Percentiles rank a stretch among this genome's conserved stretches.
phyloP scores from a whole-genome alignment of 306 rosid species.

The Lupinus albus region DNA sequence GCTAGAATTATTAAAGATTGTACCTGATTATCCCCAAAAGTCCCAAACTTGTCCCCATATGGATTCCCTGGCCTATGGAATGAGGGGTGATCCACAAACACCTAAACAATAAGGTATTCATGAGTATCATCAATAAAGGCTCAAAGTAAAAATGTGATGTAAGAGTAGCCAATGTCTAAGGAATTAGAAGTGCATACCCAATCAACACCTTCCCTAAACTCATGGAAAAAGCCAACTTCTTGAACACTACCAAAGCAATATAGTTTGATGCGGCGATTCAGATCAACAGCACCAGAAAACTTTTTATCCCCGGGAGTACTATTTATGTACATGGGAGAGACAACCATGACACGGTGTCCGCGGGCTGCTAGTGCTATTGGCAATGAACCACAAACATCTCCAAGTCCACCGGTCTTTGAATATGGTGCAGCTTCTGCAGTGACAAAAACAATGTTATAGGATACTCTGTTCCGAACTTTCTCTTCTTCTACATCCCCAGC shows the following conservation, averaged over 20 bases:
- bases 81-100: constrained; percentile 82
- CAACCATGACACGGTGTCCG: constrained; percentile 90
- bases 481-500: constrained; percentile 41
- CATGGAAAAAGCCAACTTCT: constrained; percentile 77
- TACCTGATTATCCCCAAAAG: constrained; percentile 89
- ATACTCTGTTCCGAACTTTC: constrained; percentile 42
- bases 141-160: constrained; percentile 19
- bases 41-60: constrained; percentile 73
- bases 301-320: constrained; percentile 60
- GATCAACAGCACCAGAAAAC: constrained; percentile 54
- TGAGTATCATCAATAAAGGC: constrained; percentile 11
- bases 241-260: constrained; percentile 71
- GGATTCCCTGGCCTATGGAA: constrained; percentile 86
- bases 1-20: constrained; percentile 20
- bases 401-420: constrained; percentile 91
- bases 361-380: constrained; percentile 76
- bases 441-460: constrained; percentile 61
- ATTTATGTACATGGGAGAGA: constrained; percentile 71
- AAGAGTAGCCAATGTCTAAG: constrained; percentile 10
- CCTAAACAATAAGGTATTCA: constrained; percentile 49
- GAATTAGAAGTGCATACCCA: constrained; percentile 58
- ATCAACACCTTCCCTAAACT: constrained; percentile 76
- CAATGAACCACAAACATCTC: constrained; percentile 94
- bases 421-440: constrained; percentile 85
- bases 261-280: constrained; percentile 39